Evolutionary conservation across 208 protist species (phyloP).

Genomic region (Crithidia sp.): DNA sequence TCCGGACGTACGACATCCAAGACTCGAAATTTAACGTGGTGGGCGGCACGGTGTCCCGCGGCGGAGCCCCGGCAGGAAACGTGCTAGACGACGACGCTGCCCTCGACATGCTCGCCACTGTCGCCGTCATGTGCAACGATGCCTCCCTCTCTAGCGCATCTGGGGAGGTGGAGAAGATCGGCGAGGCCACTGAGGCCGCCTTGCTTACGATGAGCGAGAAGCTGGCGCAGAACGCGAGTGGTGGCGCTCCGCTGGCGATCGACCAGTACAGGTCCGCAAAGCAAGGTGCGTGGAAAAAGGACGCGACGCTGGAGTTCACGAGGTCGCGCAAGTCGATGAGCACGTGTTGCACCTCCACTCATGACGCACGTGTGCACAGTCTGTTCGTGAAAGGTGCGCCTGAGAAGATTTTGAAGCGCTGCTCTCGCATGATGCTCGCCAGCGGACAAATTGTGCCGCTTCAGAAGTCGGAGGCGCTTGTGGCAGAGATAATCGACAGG

Average conservation of each 20-base stretch:
- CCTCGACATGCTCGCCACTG: conserved; percentile 58
- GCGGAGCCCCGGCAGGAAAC: neutral
- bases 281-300: conserved; percentile 50
- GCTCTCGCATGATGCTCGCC: conserved; percentile 55
- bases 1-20: conserved; percentile 50
- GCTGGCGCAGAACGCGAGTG: conserved; percentile 45
- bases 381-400: conserved; percentile 96
- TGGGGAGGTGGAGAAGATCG: conserved; percentile 67
- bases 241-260: conserved; percentile 16
- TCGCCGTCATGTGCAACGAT: conserved; percentile 85
- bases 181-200: conserved; percentile 92
- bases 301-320: conserved; percentile 94
- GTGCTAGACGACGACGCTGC: conserved; percentile 48
- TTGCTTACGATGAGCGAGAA: conserved; percentile 93
- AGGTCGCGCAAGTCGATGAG: conserved; percentile 96
- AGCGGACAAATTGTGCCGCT: conserved; percentile 61
- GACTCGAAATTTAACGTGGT: conserved; percentile 66
- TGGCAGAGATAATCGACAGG: conserved; percentile 49
- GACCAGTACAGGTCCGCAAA: conserved; percentile 38
- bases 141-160: conserved; percentile 48
- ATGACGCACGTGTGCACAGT: conserved; percentile 20
- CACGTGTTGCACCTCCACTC: conserved; percentile 67
- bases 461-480: conserved; percentile 10
- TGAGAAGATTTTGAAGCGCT: conserved; percentile 93
- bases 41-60: conserved; percentile 32